Conservation (phyloP, 495 filamentous ascomycete species). For the Penicillium roqueforti region DNA sequence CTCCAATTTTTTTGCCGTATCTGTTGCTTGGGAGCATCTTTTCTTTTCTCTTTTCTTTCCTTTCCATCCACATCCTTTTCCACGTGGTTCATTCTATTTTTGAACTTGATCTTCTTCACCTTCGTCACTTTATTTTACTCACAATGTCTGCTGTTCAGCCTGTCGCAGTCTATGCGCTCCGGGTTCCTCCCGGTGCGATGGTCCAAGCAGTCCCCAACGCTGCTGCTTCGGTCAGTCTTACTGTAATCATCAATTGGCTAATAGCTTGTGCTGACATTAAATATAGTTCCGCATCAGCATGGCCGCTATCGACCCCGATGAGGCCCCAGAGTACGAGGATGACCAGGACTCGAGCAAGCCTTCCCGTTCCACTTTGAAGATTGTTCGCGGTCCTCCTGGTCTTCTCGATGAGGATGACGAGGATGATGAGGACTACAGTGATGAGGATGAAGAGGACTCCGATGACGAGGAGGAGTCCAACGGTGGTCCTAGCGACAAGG, state of each 20-base stretch:
- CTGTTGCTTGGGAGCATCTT: slow-evolving; percentile 24
- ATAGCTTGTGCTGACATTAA: slow-evolving; percentile 6
- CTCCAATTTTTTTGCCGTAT: slow-evolving; percentile 8
- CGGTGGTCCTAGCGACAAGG: slow-evolving; percentile 82
- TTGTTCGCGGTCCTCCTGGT: slow-evolving; percentile 64
- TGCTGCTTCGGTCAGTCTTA: slow-evolving; percentile 71
- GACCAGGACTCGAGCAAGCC: slow-evolving; percentile 55
- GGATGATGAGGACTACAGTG: slow-evolving; percentile 56
- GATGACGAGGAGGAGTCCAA: slow-evolving; percentile 70
- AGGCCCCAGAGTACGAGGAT: slow-evolving; percentile 61
- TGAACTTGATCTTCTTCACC: slow-evolving; percentile 8
- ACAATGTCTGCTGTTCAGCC: slow-evolving; percentile 60
- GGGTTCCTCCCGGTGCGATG: slow-evolving; percentile 74
- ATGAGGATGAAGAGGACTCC: slow-evolving; percentile 60
- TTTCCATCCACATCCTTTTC: slow-evolving; percentile 26
- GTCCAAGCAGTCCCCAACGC: slow-evolving; percentile 70
- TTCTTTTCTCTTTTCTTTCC: slow-evolving; percentile 16
- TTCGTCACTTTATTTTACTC: background rate
- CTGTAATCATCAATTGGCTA: slow-evolving; percentile 14
- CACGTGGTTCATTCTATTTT: slow-evolving; percentile 24
- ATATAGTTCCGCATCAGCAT: slow-evolving; percentile 90
- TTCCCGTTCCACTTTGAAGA: slow-evolving; percentile 80
- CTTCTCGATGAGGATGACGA: slow-evolving; percentile 50
- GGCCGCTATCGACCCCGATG: slow-evolving; percentile 92
- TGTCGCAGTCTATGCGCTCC: slow-evolving; percentile 83